Base-by-base conservation (phyloP, 805 yeast species). In the Ogataea glucozyma region DNA sequence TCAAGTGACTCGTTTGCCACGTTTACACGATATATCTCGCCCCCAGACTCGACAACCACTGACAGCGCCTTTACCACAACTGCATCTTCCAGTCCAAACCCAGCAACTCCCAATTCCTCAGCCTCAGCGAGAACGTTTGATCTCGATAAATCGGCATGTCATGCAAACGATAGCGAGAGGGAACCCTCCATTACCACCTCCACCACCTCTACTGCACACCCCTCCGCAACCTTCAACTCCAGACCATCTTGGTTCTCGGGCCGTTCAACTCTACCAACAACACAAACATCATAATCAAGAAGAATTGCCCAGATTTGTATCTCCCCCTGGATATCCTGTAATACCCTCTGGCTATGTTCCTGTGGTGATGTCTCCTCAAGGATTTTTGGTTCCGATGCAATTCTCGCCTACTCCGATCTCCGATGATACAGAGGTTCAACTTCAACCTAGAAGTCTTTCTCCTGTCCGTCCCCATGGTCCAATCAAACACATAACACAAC, bases 301-400 rank as follows among this genome's bases (percentile, higher is more conserved):
- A 21, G 49, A 43, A 40, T 36, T 47, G 13, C 58, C 62, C 5
- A 38, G 51, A 10, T 51, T 47, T 37, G 42, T 54, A 8, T 52
- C 49, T 3, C 41, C 56, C 14, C 59, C 60, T 8, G 60, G 56
- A 3, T 42, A 49, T 22, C 60, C 62, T 2, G 43, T 52, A 7
- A 50, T 60, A 9, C 62, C 61, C 0, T 40, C 48, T n/a, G 65
- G 65, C 1, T 60, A 50, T 36, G 47, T 58, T 13, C 65, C 64
- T 4, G 50, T 60, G 34, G 46, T 60, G 53, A 58, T 60, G 64
- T 53, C 65, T 9, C 65, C 65, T 0, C 53, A 56, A 30, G 65
- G 65, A 2, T 47, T 47, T 17, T 32, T 60, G 18, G 53, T 55
- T 21, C 65, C 65, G 2, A 52, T 60, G 57, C 60, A 57, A 31